Conservation (phyloP, 257 asterid species). For the Nicotiana undulata region DNA sequence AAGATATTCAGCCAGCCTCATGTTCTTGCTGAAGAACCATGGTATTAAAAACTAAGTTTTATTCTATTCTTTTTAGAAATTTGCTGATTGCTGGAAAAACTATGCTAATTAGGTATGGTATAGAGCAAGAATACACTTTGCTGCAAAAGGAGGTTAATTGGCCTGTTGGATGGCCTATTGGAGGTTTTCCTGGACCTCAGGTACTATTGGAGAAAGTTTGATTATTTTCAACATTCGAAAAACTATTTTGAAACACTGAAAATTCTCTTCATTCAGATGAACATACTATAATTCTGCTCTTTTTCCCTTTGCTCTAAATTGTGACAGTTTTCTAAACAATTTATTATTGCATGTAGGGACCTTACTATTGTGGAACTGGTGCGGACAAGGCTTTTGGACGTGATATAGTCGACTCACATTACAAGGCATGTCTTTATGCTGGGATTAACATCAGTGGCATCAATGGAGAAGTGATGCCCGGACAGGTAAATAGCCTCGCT, state of each 20-base stretch:
- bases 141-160: constrained; percentile 73
- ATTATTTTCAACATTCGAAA: no score
- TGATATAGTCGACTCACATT: constrained; percentile 73
- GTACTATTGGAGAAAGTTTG: constrained; percentile 18
- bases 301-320: background rate
- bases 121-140: constrained; percentile 90
- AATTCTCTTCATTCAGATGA: no score
- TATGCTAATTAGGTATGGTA: constrained; percentile 56
- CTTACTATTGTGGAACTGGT: constrained; percentile 82
- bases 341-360: constrained; percentile 37
- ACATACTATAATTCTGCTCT: background rate
- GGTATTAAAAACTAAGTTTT: background rate
- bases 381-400: constrained; percentile 92
- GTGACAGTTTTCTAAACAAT: background rate
- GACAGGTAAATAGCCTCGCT: constrained; percentile 42
- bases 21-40: constrained; percentile 52
- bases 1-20: constrained; percentile 68
- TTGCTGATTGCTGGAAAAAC: background rate
- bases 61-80: background rate
- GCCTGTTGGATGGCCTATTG: constrained; percentile 97
- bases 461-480: constrained; percentile 95
- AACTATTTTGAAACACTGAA: no score
- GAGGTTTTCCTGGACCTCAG: constrained; percentile 99
- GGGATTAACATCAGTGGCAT: constrained; percentile 86
- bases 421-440: constrained; percentile 78